These are phyloP conservation scores for Xanthoconium stramineum DNA, from an alignment of 768 basidiomycete species.

Conservation along the genomic window DNA sequence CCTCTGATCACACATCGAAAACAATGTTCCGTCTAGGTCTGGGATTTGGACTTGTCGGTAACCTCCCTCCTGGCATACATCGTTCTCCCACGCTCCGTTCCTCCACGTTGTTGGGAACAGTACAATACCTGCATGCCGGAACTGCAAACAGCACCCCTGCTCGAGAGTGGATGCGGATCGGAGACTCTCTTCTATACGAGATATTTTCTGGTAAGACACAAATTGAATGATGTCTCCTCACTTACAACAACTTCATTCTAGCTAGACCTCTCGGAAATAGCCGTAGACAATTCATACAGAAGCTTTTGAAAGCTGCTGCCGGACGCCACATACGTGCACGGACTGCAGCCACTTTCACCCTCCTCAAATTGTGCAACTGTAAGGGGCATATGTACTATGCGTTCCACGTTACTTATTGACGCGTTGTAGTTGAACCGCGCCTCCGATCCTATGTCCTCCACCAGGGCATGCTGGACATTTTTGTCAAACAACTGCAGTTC, in stretches of 20 bases:
- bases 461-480: not conserved
- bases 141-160: not conserved
- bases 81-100: slow-evolving; percentile 7
- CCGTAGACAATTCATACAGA: slow-evolving; percentile 4
- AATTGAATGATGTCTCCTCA: not conserved
- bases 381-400: not conserved
- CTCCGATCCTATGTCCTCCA: not conserved
- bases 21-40: not conserved
- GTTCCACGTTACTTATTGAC: not conserved
- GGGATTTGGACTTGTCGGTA: not conserved
- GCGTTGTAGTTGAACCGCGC: not conserved
- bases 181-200: slow-evolving; percentile 7
- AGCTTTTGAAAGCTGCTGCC: slow-evolving; percentile 1
- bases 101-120: not conserved
- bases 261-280: not conserved
- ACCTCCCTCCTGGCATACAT: not conserved
- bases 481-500: slow-evolving; percentile 2
- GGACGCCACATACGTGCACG: slow-evolving; percentile 1
- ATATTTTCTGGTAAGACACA: not conserved
- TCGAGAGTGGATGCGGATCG: slow-evolving; percentile 8
- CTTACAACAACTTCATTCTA: not conserved
- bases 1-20: not conserved
- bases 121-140: slow-evolving; percentile 3
- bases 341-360: slow-evolving; percentile 5
- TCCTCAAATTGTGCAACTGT: slow-evolving; percentile 8